A percentile compares a stretch with the other conserved stretches of the same genome.
phyloP scores from a whole-genome alignment of 2,329 filamentous ascomycete species.

The Diaporthe destruens region DNA sequence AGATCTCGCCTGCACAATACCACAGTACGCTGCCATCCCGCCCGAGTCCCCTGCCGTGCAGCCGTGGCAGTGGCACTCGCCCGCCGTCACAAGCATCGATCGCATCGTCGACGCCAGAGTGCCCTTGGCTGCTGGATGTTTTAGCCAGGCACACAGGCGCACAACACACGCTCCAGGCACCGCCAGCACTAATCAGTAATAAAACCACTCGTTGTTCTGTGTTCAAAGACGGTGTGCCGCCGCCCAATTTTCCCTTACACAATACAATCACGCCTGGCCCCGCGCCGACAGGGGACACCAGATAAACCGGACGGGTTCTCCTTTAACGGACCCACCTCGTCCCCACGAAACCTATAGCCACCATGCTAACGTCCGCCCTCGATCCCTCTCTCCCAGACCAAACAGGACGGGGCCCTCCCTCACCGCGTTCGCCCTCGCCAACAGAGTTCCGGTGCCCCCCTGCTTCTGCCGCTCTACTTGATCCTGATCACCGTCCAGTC shows the following conservation, averaged over 20 bases:
- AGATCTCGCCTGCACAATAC: conserved; percentile 26
- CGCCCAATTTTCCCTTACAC: conserved; percentile 37
- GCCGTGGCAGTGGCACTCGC: neutral
- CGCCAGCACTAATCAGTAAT: neutral
- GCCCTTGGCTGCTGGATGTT: conserved; percentile 1
- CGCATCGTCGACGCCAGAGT: conserved; percentile 8
- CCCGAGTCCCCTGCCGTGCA: conserved; percentile 24
- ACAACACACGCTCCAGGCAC: conserved; percentile 16
- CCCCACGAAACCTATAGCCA: conserved; percentile 53
- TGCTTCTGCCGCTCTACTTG: conserved; percentile 35
- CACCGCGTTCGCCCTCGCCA: conserved; percentile 38
- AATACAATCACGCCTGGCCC: conserved; percentile 41
- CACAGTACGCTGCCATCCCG: conserved; percentile 23
- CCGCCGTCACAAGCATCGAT: neutral
- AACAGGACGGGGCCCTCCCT: conserved; percentile 42
- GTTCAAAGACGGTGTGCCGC: conserved; percentile 22
- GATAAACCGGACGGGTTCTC: conserved; percentile 42
- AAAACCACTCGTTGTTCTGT: conserved; percentile 29
- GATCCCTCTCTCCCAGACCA: conserved; percentile 44
- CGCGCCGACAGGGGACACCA: conserved; percentile 38
- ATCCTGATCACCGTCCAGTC: conserved; percentile 20
- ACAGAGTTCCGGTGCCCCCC: conserved; percentile 16
- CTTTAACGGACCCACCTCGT: conserved; percentile 43
- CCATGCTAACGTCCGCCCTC: conserved; percentile 52
- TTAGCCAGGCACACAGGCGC: conserved; percentile 29